Percentiles rank a stretch among this genome's conserved stretches.
Evolutionary conservation across 2,329 filamentous ascomycete genomes (phyloP).

Genomic region (Moelleriella libera): DNA sequence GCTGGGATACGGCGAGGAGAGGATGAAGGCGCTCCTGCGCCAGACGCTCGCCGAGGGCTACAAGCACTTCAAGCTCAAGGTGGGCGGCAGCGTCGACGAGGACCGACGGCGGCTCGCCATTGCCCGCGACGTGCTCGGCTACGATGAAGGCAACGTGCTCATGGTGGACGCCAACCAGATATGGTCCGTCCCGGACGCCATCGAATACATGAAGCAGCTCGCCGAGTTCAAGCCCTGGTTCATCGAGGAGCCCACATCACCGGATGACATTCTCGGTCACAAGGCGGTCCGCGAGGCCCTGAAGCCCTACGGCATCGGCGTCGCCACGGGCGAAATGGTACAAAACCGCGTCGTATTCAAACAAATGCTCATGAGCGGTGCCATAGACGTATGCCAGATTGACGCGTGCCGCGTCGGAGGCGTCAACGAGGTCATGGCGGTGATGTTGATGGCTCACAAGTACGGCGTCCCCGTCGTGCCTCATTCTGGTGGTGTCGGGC

Average conservation of each 20-base stretch:
- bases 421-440: slow-evolving; percentile 85
- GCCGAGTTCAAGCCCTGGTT: slow-evolving; percentile 82
- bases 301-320: slow-evolving; percentile 59
- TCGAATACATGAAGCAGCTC: slow-evolving; percentile 72
- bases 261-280: slow-evolving; percentile 82
- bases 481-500: slow-evolving; percentile 76
- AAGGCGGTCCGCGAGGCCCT: slow-evolving; percentile 73
- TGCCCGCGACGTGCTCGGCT: slow-evolving; percentile 67
- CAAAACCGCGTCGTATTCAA: slow-evolving; percentile 93
- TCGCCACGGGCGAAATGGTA: slow-evolving; percentile 90
- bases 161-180: slow-evolving; percentile 94
- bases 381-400: slow-evolving; percentile 80
- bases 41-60: slow-evolving; percentile 69
- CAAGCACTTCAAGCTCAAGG: slow-evolving; percentile 82
- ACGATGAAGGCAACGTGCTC: slow-evolving; percentile 68
- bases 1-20: slow-evolving; percentile 82
- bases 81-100: slow-evolving; percentile 58
- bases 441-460: slow-evolving; percentile 73
- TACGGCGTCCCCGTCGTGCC: slow-evolving; percentile 72
- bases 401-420: slow-evolving; percentile 83
- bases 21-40: slow-evolving; percentile 61
- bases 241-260: slow-evolving; percentile 86
- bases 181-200: slow-evolving; percentile 82
- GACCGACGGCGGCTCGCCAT: slow-evolving; percentile 59
- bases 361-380: slow-evolving; percentile 66